These are phyloP conservation scores for Fomitopsis palustris DNA, from an alignment of 1,284 basidiomycete species.

Conservation along the genomic window DNA sequence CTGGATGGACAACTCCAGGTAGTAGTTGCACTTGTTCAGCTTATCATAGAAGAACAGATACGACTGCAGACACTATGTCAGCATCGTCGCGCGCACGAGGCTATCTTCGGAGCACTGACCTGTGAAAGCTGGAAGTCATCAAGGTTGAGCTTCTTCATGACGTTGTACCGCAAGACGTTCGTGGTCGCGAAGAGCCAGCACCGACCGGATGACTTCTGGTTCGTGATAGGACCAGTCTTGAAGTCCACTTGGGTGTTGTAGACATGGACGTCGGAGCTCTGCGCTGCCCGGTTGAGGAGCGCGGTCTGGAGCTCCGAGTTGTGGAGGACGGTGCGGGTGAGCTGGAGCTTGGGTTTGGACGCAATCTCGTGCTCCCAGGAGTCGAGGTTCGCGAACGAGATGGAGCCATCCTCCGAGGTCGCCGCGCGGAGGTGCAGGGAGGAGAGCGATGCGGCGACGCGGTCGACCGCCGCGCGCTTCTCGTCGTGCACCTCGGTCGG, in stretches of 20 bases:
- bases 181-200: conserved; percentile 95
- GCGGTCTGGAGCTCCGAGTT: conserved; percentile 70
- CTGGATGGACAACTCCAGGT: conserved; percentile 86
- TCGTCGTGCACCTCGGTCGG: conserved; percentile 31
- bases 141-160: conserved; percentile 84
- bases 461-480: conserved; percentile 22
- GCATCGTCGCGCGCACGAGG: not conserved
- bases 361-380: conserved; percentile 63
- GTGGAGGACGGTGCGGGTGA: conserved; percentile 80
- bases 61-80: conserved; percentile 38
- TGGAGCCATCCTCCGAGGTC: conserved; percentile 46
- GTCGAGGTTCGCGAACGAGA: conserved; percentile 54
- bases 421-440: conserved; percentile 21
- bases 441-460: conserved; percentile 15
- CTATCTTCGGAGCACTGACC: conserved; percentile 29
- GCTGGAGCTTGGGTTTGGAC: conserved; percentile 60
- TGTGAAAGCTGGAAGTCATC: conserved; percentile 89
- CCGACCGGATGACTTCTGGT: conserved; percentile 84
- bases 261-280: conserved; percentile 71
- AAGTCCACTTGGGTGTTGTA: conserved; percentile 83
- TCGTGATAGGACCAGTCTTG: conserved; percentile 80
- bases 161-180: conserved; percentile 80
- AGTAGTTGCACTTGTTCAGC: conserved; percentile 94
- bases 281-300: conserved; percentile 62
- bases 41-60: conserved; percentile 96